A percentile compares a stretch with the other conserved stretches of the same genome.
These are phyloP conservation scores for Apiospora kogelbergensis DNA, from an alignment of 2,329 filamentous ascomycete species.

Conservation along the genomic window DNA sequence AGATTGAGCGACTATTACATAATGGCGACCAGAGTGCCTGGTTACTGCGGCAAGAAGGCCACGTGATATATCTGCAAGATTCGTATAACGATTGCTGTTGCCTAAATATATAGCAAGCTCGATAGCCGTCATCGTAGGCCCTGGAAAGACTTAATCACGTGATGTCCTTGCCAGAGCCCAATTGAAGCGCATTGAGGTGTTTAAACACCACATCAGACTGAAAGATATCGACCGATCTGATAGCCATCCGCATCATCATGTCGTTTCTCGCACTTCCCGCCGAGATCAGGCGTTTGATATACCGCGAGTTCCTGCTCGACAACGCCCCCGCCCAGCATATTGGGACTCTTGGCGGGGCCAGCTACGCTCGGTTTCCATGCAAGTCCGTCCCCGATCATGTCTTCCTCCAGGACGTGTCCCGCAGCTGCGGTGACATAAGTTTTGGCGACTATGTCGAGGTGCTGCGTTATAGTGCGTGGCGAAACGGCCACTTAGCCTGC, in stretches of 20 bases:
- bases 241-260: neutral
- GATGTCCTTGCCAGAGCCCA: neutral
- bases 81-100: too few species aligned
- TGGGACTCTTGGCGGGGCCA: neutral
- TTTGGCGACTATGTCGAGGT: neutral
- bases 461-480: neutral
- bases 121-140: neutral
- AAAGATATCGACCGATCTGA: neutral
- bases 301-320: neutral
- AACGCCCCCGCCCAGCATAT: neutral
- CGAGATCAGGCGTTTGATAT: neutral
- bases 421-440: neutral
- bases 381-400: neutral
- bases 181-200: neutral
- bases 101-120: neutral
- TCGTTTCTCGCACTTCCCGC: neutral
- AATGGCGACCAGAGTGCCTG: too few species aligned
- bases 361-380: neutral
- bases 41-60: too few species aligned
- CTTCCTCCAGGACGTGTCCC: neutral
- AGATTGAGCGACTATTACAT: too few species aligned
- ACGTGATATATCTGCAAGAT: too few species aligned
- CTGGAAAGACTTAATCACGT: neutral
- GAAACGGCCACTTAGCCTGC: neutral
- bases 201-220: neutral